These are phyloP conservation scores for Xerophyta viscosa DNA, from an alignment of 106 monocot species.

Conservation along the genomic window DNA sequence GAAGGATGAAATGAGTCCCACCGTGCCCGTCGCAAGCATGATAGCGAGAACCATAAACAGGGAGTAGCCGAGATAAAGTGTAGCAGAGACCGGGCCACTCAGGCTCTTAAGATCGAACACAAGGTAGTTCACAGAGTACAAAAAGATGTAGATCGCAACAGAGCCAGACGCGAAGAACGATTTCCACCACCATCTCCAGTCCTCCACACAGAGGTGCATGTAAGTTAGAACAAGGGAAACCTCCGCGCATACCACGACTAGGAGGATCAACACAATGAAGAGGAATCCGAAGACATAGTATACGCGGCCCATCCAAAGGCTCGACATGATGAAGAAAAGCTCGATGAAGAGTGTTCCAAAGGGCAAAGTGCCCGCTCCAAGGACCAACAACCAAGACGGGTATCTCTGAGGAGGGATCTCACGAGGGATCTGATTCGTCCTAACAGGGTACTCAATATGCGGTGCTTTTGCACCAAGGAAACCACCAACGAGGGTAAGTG, in stretches of 20 bases:
- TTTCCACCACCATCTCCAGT: slow-evolving; percentile 63
- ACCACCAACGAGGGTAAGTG: slow-evolving; percentile 37
- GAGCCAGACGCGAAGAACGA: slow-evolving; percentile 54
- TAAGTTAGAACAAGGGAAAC: slow-evolving; percentile 50
- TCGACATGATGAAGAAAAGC: slow-evolving; percentile 57
- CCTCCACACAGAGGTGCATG: slow-evolving; percentile 48
- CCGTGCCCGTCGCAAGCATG: slow-evolving; percentile 48
- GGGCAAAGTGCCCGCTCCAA: slow-evolving; percentile 42
- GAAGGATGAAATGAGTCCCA: slow-evolving; percentile 47
- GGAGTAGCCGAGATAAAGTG: slow-evolving; percentile 52
- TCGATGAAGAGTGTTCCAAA: slow-evolving; percentile 59
- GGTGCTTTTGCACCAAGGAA: slow-evolving; percentile 26
- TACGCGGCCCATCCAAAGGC: slow-evolving; percentile 48
- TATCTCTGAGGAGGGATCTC: slow-evolving; percentile 36
- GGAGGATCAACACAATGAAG: slow-evolving; percentile 44
- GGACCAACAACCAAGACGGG: slow-evolving; percentile 46
- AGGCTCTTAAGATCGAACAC: slow-evolving; percentile 51
- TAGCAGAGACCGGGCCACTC: slow-evolving; percentile 51
- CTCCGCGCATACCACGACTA: slow-evolving; percentile 52
- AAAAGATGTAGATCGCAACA: slow-evolving; percentile 39
- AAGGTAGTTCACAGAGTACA: slow-evolving; percentile 46
- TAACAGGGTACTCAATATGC: slow-evolving; percentile 39
- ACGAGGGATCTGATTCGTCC: slow-evolving; percentile 39
- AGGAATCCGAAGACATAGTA: slow-evolving; percentile 60
- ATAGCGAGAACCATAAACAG: slow-evolving; percentile 44